Evolutionary conservation across 345 rosid genomes (phyloP), one percentile per base, ranked within the genome.

Genomic region (Dovyalis caffra): DNA sequence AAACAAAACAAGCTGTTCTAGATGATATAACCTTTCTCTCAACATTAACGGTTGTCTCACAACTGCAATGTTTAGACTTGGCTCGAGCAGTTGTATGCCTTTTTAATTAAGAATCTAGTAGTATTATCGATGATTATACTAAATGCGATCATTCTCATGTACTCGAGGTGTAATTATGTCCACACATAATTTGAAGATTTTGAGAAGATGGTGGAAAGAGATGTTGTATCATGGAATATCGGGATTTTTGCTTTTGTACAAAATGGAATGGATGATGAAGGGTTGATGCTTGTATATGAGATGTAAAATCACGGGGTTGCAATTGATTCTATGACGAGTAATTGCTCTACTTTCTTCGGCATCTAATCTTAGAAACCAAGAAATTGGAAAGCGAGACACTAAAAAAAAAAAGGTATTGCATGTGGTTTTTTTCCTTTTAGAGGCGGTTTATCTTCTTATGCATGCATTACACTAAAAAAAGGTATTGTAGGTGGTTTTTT

Each of bases 201-300:
- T 57, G 84, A 82, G 43, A 81, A 85, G 73, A 90, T 94, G 97
- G 76, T 68, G 53, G 87, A 87, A 73, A 87, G 94, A 83, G 94
- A 94, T 83, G 81, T 83, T 77, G 87, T 94, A 43, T 90, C 97
- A 15, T 94, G 98, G 98, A 94, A 91, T 80, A 90, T 96, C 28
- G 88, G 90, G 86, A 83, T 91, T 77, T 88, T 95, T 57, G 92
- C 92, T 34, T 89, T 91, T 77, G 86, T 91, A 61, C 97, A 94
- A 77, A 89, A 91, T 79, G 94, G 92, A 66, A 64, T 90, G 77
- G 89, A 90, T 76, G 91, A 91, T 76, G 98, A 94, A 87, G 98
- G 92, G 61, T 68, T 94, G 85, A 84, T 90, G 90, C 89, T 91
- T 69, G 91, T 88, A 53, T 71, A 88, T 64, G 97, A 88, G 85